Evolutionary conservation across 2,329 filamentous ascomycete genomes (phyloP).

Genomic region (Emergomyces pasteurianus): DNA sequence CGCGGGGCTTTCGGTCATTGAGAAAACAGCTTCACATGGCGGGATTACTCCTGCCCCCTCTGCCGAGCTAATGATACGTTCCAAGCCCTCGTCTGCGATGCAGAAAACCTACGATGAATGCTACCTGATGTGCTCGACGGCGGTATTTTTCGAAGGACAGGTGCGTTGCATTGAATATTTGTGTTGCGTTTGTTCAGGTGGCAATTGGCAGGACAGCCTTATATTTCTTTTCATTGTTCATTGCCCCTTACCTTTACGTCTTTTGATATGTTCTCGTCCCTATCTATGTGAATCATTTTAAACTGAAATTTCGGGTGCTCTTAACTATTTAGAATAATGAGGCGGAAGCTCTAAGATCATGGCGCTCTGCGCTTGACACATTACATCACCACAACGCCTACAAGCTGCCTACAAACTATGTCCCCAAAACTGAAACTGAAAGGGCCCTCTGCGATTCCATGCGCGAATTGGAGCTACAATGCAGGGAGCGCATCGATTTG

Average conservation of each 20-base stretch:
- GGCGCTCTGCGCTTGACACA: constrained; percentile 76
- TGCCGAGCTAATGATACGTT: constrained; percentile 35
- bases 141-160: constrained; percentile 90
- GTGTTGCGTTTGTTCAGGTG: not conserved
- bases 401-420: constrained; percentile 56
- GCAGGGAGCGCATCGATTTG: constrained; percentile 83
- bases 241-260: not conserved
- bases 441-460: constrained; percentile 70
- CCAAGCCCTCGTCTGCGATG: constrained; percentile 57
- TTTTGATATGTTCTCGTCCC: not conserved
- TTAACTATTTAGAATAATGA: constrained; percentile 61
- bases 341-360: constrained; percentile 76
- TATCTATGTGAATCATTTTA: not conserved
- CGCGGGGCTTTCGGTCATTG: not conserved
- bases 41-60: constrained; percentile 8
- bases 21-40: constrained; percentile 1
- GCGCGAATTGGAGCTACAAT: constrained; percentile 73
- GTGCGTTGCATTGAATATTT: constrained; percentile 35
- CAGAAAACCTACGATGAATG: constrained; percentile 98
- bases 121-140: constrained; percentile 87
- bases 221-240: too few relatives aligned
- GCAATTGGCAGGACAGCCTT: not conserved
- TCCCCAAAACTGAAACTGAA: constrained; percentile 69
- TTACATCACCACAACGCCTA: constrained; percentile 79
- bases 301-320: not conserved